A percentile compares a stretch with the other conserved stretches of the same genome.
Conservation (phyloP, 1,139 yeast genomes). For the Sugiyamaella castrensis region DNA sequence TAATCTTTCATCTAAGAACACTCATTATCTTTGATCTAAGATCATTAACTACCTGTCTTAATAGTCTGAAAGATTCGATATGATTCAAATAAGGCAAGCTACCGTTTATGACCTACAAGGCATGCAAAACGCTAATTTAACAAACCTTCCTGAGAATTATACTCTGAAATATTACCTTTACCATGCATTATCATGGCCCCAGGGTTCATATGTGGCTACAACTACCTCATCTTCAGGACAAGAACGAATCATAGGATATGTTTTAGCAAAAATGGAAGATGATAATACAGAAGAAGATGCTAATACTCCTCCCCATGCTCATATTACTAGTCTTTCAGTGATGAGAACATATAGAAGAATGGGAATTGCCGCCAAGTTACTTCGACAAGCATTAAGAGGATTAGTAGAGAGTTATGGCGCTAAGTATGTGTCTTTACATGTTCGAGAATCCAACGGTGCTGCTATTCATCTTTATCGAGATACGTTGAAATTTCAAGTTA, state of each 20-base stretch:
- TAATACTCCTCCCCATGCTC: conserved; percentile 78
- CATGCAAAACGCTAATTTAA: conserved; percentile 93
- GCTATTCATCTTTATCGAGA: conserved; percentile 90
- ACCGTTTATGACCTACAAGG: conserved; percentile 84
- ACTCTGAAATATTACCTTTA: conserved; percentile 89
- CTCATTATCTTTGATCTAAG: no score
- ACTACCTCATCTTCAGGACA: conserved; percentile 48
- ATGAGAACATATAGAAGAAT: conserved; percentile 93
- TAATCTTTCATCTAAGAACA: no score
- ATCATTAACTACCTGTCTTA: background rate
- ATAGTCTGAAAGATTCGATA: background rate
- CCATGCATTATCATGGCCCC: conserved; percentile 96
- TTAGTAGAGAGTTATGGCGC: conserved; percentile 82
- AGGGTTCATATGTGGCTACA: conserved; percentile 93
- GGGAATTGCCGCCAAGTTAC: conserved; percentile 91
- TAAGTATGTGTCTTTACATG: conserved; percentile 84
- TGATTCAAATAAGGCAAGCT: conserved; percentile 82
- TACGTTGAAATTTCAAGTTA: conserved; percentile 74
- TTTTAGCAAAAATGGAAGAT: conserved; percentile 94
- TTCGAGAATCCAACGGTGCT: conserved; percentile 89
- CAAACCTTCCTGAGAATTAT: conserved; percentile 92
- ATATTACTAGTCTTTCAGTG: conserved; percentile 88
- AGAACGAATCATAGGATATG: conserved; percentile 90
- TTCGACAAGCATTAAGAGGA: conserved; percentile 74
- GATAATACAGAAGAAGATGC: conserved; percentile 32